Evolutionary conservation across 1,284 basidiomycete genomes (phyloP).

Genomic region (Boletus holoroseus): DNA sequence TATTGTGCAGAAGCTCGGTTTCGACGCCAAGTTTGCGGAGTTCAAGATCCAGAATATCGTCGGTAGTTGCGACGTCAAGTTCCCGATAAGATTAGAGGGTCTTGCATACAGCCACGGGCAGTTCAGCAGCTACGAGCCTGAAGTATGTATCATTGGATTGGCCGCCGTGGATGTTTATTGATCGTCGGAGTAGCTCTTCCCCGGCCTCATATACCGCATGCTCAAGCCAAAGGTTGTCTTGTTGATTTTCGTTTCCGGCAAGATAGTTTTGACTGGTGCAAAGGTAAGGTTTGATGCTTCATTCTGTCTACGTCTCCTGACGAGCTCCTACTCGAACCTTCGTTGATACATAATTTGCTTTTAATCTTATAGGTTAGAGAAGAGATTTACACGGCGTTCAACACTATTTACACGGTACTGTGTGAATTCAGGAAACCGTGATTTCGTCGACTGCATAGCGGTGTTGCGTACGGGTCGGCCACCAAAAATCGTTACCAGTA

Average conservation of each 20-base stretch:
- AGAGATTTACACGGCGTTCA: constrained; percentile 99
- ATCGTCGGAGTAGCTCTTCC: constrained; percentile 71
- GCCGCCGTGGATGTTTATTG: neutral
- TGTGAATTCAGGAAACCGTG: constrained; percentile 85
- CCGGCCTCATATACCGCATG: constrained; percentile 99
- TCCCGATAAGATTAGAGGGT: constrained; percentile 97
- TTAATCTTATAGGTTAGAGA: constrained; percentile 74
- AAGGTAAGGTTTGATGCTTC: constrained; percentile 59
- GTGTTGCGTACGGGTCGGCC: neutral
- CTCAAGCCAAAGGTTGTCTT: constrained; percentile 99
- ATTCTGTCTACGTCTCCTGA: neutral
- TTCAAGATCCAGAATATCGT: constrained; percentile 99
- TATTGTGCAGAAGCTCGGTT: constrained; percentile 99
- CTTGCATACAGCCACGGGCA: constrained; percentile 97
- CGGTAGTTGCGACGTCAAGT: constrained; percentile 97
- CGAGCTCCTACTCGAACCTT: constrained; percentile 8
- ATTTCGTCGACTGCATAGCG: constrained; percentile 14
- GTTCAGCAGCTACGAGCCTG: constrained; percentile 97
- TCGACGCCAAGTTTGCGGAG: constrained; percentile 98
- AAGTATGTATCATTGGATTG: constrained; percentile 52
- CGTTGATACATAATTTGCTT: constrained; percentile 41
- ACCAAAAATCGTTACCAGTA: constrained; percentile 23
- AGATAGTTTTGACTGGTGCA: constrained; percentile 97
- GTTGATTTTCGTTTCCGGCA: constrained; percentile 98
- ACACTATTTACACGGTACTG: constrained; percentile 95